Evolutionary conservation across 2,329 filamentous ascomycete species (phyloP), one percentile per base, ranked within the genome.

Genomic region (Fusarium sp.): DNA sequence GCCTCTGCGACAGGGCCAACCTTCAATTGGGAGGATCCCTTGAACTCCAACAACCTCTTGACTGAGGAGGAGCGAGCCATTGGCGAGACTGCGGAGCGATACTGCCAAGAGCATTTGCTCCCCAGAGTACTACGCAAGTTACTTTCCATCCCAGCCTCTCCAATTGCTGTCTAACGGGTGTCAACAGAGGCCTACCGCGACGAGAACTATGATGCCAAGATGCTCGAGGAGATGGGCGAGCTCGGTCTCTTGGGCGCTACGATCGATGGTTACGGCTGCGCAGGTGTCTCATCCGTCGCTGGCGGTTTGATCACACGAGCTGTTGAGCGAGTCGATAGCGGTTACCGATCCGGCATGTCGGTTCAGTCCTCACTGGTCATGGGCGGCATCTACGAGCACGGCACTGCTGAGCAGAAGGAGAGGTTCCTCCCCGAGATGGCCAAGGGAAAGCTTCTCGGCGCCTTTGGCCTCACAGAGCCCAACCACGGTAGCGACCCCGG

Each of bases 21-120:
- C 18, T 98, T 97, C 79, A 89, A 97, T 79, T 99, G 96, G 95
- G 87, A 96, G 78, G 96, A 99, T 77, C 94, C 96, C 18, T 84
- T 99, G 63, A 86, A 86, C 25, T 85, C 90, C 34, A 89, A 89
- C 75, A 91, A 89, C 75, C 82, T 97, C 46, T 87, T 93, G 75
- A 97, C 93, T 1, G 92, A 97, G 71, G 96, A 99, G 65, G 96
- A 99, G 80, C 78, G 93, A 70, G 93, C 94, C 13, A 95, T 99
- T 71, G 86, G 91, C 42, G 93, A 97, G 75, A 97, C 93, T 6
- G 95, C 95, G 33, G 92, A 97, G 80, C 87, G 92, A 66, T 99
- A 98, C 77, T 98, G 94, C 78, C 95, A 98, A 80, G 94, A 98
- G 78, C 88, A 88, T 65, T 85, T 99, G 82, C 83, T 92, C 42